phyloP scores from a whole-genome alignment of 2,329 filamentous ascomycete species.

The Xylaria sp. region DNA sequence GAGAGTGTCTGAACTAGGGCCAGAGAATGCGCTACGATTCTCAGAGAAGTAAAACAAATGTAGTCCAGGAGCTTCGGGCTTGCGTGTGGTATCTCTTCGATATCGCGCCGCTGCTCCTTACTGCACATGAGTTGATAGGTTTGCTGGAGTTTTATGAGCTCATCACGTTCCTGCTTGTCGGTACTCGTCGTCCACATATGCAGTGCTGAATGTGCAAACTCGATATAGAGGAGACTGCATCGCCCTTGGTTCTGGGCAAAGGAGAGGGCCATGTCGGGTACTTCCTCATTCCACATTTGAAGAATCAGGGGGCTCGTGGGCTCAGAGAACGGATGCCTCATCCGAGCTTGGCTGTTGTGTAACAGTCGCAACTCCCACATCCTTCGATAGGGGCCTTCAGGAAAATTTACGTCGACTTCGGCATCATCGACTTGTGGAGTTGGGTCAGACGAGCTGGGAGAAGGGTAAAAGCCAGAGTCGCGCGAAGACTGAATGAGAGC shows the following conservation, averaged over 20 bases:
- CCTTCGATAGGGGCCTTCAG: conserved; percentile 35
- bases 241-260: conserved; percentile 30
- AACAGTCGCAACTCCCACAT: conserved; percentile 35
- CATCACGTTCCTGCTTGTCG: conserved; percentile 26
- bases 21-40: conserved; percentile 35
- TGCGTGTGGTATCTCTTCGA: conserved; percentile 28
- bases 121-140: conserved; percentile 35
- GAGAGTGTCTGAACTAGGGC: conserved; percentile 36
- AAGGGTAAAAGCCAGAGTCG: conserved; percentile 22
- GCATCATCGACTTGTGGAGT: conserved; percentile 16
- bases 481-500: conserved; percentile 18
- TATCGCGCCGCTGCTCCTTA: conserved; percentile 35
- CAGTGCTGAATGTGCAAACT: conserved; percentile 36
- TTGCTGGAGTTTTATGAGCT: conserved; percentile 33
- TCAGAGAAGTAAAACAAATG: conserved; percentile 34
- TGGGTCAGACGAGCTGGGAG: conserved; percentile 22
- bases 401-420: conserved; percentile 30
- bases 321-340: conserved; percentile 28
- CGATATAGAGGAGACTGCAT: conserved; percentile 32
- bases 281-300: conserved; percentile 32
- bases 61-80: conserved; percentile 30
- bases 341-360: conserved; percentile 33
- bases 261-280: conserved; percentile 32
- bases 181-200: conserved; percentile 32
- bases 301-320: conserved; percentile 18